A percentile compares a stretch with the other conserved stretches of the same genome.
Evolutionary conservation across 805 yeast genomes (phyloP).

Genomic region (Metschnikowia continentalis): DNA sequence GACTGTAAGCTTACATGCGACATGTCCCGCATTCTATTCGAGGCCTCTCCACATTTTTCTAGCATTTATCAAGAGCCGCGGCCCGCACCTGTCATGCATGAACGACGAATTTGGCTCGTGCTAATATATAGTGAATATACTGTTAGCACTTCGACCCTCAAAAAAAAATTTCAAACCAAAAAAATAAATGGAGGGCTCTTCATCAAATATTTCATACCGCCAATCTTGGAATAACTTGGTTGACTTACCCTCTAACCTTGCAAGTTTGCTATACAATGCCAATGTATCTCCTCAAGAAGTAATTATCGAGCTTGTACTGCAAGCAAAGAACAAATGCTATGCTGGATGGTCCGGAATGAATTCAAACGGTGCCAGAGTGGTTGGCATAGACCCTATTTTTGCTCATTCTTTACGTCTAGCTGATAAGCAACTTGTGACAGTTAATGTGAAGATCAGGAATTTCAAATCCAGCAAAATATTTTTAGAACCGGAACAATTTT

Average conservation of each 20-base stretch:
- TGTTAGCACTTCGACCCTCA: not conserved
- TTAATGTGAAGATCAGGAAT: constrained; percentile 46
- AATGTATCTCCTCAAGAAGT: constrained; percentile 57
- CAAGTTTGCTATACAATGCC: constrained; percentile 45
- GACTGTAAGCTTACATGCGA: not conserved
- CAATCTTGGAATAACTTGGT: constrained; percentile 47
- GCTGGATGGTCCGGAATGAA: constrained; percentile 70
- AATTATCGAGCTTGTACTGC: constrained; percentile 43
- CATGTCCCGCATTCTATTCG: not conserved
- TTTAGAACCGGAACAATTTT: constrained; percentile 69
- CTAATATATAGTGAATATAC: not conserved
- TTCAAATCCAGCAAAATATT: constrained; percentile 59
- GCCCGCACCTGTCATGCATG: constrained; percentile 6
- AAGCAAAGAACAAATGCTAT: constrained; percentile 27
- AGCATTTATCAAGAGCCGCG: not conserved
- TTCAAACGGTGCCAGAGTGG: constrained; percentile 22
- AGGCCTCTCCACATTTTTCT: constrained; percentile 3
- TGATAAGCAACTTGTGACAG: constrained; percentile 35
- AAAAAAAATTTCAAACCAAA: not conserved
- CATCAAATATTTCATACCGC: constrained; percentile 25
- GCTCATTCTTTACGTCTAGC: constrained; percentile 48
- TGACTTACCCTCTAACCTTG: constrained; percentile 49
- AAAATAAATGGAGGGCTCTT: constrained; percentile 33
- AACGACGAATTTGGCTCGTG: constrained; percentile 1
- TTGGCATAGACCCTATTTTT: constrained; percentile 68